A percentile compares a stretch with the other conserved stretches of the same genome.
Conservation (phyloP, 2,329 filamentous ascomycete genomes). For the Aphanocladium album region DNA sequence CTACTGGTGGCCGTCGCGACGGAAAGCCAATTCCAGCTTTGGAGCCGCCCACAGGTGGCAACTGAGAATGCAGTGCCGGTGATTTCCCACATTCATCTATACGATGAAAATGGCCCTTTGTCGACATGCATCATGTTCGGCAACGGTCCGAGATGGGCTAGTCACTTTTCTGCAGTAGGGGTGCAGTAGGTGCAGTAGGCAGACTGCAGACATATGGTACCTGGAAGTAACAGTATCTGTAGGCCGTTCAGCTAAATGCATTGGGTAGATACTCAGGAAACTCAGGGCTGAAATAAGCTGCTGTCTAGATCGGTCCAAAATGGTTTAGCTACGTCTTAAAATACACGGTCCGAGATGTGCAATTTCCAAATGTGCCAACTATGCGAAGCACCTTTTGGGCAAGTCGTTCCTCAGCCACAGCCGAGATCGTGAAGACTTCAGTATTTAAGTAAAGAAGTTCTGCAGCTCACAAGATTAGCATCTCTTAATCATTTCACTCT, state of each 20-base stretch:
- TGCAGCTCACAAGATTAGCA: background rate
- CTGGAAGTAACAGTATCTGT: too few species aligned
- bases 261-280: too few species aligned
- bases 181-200: too few species aligned
- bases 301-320: background rate
- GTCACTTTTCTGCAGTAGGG: too few species aligned
- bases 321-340: background rate
- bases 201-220: too few species aligned
- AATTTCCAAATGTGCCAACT: background rate
- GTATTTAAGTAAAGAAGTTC: background rate
- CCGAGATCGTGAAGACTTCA: background rate
- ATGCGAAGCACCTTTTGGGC: background rate
- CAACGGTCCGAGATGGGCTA: too few species aligned
- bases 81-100: too few species aligned
- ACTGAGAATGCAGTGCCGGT: background rate
- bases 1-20: background rate
- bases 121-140: too few species aligned
- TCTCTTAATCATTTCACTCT: background rate
- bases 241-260: too few species aligned
- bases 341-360: background rate
- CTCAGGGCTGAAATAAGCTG: background rate
- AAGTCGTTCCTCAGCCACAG: background rate
- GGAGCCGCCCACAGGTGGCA: background rate
- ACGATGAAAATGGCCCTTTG: too few species aligned
- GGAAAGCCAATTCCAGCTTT: background rate